phyloP scores from a whole-genome alignment of 2,329 filamentous ascomycete species.

The Aspergillus alliaceus region DNA sequence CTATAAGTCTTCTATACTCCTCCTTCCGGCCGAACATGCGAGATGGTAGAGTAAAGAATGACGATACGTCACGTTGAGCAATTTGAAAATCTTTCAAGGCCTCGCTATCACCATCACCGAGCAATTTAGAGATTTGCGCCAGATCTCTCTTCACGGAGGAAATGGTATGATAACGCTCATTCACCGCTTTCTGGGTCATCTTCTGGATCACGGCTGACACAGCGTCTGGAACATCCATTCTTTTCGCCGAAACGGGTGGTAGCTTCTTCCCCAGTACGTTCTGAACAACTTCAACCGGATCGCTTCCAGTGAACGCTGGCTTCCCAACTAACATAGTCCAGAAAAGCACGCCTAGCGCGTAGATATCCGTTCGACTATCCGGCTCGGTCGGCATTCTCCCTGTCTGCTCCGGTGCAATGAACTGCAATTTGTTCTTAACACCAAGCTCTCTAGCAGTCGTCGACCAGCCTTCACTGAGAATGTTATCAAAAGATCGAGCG shows the following conservation, averaged over 20 bases:
- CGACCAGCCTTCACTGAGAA: slow-evolving; percentile 85
- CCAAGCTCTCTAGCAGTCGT: slow-evolving; percentile 78
- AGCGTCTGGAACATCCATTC: slow-evolving; percentile 81
- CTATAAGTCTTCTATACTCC: slow-evolving; percentile 69
- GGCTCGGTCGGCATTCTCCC: slow-evolving; percentile 90
- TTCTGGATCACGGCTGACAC: slow-evolving; percentile 82
- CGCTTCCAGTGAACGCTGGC: slow-evolving; percentile 75
- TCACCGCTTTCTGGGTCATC: slow-evolving; percentile 85
- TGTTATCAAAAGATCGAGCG: slow-evolving; percentile 84
- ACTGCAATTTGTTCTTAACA: slow-evolving; percentile 84
- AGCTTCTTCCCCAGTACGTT: slow-evolving; percentile 79
- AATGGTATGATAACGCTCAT: slow-evolving; percentile 85
- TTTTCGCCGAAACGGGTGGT: slow-evolving; percentile 71
- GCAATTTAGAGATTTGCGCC: slow-evolving; percentile 68
- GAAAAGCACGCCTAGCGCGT: slow-evolving; percentile 84
- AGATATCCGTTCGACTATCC: slow-evolving; percentile 89
- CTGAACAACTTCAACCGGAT: slow-evolving; percentile 87
- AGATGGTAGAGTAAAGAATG: slow-evolving; percentile 83
- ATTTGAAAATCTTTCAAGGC: slow-evolving; percentile 73
- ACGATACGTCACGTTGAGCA: slow-evolving; percentile 82
- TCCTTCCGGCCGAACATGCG: slow-evolving; percentile 76
- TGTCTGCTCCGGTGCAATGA: slow-evolving; percentile 92
- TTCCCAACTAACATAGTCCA: slow-evolving; percentile 81
- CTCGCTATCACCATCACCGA: slow-evolving; percentile 71
- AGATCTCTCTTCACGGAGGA: slow-evolving; percentile 84